Conservation (phyloP, 208 protist species). For the Leishmania aethiopica region DNA sequence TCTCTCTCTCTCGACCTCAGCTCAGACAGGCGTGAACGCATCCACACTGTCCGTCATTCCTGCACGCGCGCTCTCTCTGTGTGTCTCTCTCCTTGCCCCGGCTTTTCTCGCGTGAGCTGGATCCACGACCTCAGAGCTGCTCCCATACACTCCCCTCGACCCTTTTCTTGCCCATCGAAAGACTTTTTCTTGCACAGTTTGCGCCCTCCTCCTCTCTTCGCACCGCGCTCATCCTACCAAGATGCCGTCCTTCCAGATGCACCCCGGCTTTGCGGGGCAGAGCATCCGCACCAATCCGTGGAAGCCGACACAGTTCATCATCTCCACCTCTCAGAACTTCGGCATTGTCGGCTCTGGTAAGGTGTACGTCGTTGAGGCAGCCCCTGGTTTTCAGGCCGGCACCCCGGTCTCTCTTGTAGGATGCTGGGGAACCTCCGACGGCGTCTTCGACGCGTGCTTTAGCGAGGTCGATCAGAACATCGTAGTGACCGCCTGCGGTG, state of each 20-base stretch:
- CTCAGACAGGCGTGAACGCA: neutral
- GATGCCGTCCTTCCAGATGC: slow-evolving; percentile 90
- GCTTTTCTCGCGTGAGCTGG: neutral
- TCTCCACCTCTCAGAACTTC: slow-evolving; percentile 83
- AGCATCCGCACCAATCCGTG: slow-evolving; percentile 84
- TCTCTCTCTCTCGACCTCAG: slow-evolving; percentile 1
- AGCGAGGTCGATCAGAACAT: slow-evolving; percentile 82
- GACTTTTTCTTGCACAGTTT: neutral
- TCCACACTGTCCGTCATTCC: neutral
- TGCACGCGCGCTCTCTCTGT: too few species aligned
- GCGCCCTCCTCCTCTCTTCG: neutral
- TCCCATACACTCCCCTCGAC: neutral
- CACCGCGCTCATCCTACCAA: neutral
- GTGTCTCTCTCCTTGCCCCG: neutral
- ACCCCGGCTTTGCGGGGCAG: slow-evolving; percentile 86
- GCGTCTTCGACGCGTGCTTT: slow-evolving; percentile 86
- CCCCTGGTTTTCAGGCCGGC: slow-evolving; percentile 48
- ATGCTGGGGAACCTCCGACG: slow-evolving; percentile 86
- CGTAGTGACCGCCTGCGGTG: slow-evolving; percentile 82
- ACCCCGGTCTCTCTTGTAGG: slow-evolving; percentile 62
- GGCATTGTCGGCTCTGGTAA: slow-evolving; percentile 88
- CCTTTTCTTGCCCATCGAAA: neutral
- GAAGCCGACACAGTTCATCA: slow-evolving; percentile 78
- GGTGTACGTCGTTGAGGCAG: slow-evolving; percentile 86
- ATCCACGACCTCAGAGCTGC: neutral